Evolutionary conservation across 768 basidiomycete species (phyloP).

Genomic region (Leccinum pellstonianum): DNA sequence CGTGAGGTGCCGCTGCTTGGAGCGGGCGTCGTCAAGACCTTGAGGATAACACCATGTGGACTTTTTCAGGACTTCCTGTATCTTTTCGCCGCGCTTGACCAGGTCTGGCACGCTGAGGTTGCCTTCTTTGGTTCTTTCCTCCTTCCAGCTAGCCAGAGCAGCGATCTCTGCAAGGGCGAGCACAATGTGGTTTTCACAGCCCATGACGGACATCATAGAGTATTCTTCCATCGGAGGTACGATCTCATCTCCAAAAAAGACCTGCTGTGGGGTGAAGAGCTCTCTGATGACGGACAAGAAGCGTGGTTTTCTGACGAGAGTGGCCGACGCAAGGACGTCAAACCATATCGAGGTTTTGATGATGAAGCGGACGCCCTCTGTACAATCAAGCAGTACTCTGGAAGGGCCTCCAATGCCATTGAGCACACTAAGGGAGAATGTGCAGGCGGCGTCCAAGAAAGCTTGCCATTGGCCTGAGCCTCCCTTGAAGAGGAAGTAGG

Average conservation of each 20-base stretch:
- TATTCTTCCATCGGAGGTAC: slow-evolving; percentile 41
- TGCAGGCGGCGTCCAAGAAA: slow-evolving; percentile 62
- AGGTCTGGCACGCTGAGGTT: slow-evolving; percentile 60
- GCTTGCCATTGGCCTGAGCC: slow-evolving; percentile 67
- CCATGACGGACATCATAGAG: slow-evolving; percentile 84
- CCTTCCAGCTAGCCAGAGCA: slow-evolving; percentile 66
- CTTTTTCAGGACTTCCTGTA: slow-evolving; percentile 42
- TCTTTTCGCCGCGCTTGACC: slow-evolving; percentile 49
- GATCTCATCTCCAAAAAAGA: slow-evolving; percentile 28
- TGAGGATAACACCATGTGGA: slow-evolving; percentile 14
- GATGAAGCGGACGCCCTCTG: slow-evolving; percentile 62
- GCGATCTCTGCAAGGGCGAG: slow-evolving; percentile 78
- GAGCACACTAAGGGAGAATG: slow-evolving; percentile 53
- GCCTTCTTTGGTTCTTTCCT: slow-evolving; percentile 36
- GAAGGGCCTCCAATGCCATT: slow-evolving; percentile 40
- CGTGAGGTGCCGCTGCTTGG: slow-evolving; percentile 43
- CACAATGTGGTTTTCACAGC: slow-evolving; percentile 76
- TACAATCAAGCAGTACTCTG: slow-evolving; percentile 45
- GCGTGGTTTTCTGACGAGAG: slow-evolving; percentile 56
- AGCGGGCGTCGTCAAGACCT: slow-evolving; percentile 1
- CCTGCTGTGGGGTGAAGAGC: slow-evolving; percentile 43
- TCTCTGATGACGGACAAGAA: slow-evolving; percentile 55
- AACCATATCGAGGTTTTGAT: slow-evolving; percentile 87
- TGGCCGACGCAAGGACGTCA: slow-evolving; percentile 77
- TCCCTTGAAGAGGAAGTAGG: slow-evolving; percentile 75